Evolutionary conservation across 352 stramenopile species (phyloP).

Genomic region (Pythium periplocum): DNA sequence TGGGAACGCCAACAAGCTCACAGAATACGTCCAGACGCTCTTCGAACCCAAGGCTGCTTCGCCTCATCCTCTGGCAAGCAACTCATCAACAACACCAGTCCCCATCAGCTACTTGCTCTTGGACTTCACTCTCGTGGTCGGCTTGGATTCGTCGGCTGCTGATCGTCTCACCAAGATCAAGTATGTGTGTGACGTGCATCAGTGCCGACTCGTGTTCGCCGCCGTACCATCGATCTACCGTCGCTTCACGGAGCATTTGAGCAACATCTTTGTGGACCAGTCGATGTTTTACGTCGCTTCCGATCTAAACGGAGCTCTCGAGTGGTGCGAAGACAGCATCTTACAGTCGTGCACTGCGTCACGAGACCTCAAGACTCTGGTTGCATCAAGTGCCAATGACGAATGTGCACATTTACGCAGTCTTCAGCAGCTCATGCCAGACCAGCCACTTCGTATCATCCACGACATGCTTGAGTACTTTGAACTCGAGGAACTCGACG

Average conservation of each 20-base stretch:
- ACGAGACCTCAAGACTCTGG: constrained; percentile 10
- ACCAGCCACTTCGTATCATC: constrained; percentile 54
- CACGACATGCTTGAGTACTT: constrained; percentile 75
- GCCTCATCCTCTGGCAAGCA: constrained; percentile 2
- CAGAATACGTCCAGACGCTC: constrained; percentile 77
- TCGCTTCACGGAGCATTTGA: constrained; percentile 56
- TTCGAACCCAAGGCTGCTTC: constrained; percentile 25
- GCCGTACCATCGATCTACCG: constrained; percentile 54
- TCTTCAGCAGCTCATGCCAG: constrained; percentile 62
- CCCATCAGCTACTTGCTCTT: constrained; percentile 71
- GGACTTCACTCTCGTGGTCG: constrained; percentile 91
- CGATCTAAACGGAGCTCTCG: constrained; percentile 61
- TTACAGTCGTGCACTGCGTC: constrained; percentile 28
- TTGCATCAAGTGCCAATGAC: constrained; percentile 29
- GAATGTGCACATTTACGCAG: constrained; percentile 46
- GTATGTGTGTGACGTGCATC: constrained; percentile 60
- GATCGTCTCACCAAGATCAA: constrained; percentile 79
- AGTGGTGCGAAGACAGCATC: constrained; percentile 74
- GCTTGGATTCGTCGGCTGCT: constrained; percentile 84
- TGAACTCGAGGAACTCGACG: constrained; percentile 48
- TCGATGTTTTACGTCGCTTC: constrained; percentile 43
- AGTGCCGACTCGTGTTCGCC: constrained; percentile 64
- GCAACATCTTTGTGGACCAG: constrained; percentile 44
- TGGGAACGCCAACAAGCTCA: constrained; percentile 89
- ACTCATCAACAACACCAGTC: background rate